Conservation (phyloP, 331 rosid genomes). For the Malus hybrid region DNA sequence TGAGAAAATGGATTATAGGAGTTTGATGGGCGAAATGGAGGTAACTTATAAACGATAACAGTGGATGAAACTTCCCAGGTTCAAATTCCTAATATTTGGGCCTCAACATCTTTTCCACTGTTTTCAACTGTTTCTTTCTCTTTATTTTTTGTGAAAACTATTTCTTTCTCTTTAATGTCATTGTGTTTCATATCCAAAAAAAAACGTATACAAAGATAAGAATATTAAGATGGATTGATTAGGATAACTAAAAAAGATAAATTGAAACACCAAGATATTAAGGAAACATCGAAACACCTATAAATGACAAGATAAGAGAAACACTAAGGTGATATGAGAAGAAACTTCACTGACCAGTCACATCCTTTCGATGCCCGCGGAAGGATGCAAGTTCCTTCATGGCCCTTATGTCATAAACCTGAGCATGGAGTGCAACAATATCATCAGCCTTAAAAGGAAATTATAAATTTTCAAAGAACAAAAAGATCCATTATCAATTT, state of each 20-base stretch:
- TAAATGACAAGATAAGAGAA: not conserved
- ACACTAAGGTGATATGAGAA: not conserved
- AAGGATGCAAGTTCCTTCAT: constrained; percentile 99
- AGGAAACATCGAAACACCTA: not conserved
- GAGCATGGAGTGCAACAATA: constrained; percentile 13
- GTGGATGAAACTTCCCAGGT: too few species aligned
- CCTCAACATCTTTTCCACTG: not conserved
- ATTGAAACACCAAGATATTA: not conserved
- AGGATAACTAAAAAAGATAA: not conserved
- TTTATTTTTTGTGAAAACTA: not conserved
- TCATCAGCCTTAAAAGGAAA: not conserved
- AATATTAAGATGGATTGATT: not conserved
- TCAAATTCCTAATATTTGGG: too few species aligned
- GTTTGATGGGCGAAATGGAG: not conserved
- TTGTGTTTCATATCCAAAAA: not conserved
- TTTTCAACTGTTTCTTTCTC: not conserved
- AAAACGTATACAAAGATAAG: not conserved
- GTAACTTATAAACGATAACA: not conserved
- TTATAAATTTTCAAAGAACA: not conserved
- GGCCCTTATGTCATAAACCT: constrained; percentile 97
- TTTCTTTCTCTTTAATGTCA: not conserved
- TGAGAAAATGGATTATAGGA: not conserved
- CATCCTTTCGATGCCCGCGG: constrained; percentile 97
- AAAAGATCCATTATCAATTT: not conserved
- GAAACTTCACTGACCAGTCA: constrained; percentile 56